A percentile compares a stretch with the other conserved stretches of the same genome.
Conservation (phyloP, 306 rosid species). For the Prunus mongolica region DNA sequence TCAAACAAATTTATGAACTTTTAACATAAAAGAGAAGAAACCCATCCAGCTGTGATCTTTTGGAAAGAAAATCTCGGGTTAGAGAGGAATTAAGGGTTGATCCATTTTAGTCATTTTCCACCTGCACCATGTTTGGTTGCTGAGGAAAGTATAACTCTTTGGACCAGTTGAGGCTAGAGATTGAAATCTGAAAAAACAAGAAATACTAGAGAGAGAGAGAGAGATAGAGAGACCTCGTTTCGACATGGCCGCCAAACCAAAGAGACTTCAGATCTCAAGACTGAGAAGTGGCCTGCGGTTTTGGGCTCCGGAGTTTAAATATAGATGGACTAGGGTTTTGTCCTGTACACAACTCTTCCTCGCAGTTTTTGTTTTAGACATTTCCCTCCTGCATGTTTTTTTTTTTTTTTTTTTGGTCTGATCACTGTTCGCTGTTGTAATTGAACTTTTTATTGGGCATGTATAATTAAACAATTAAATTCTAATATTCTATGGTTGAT, state of each 20-base stretch:
- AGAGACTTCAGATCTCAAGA: background rate
- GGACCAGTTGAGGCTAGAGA: too few species aligned
- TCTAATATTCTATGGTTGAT: too few species aligned
- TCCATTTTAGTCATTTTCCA: too few species aligned
- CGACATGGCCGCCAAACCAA: background rate
- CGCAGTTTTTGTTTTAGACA: too few species aligned
- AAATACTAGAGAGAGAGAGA: background rate
- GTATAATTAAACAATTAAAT: too few species aligned
- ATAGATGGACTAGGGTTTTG: background rate
- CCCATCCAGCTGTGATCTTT: background rate
- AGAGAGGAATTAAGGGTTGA: background rate
- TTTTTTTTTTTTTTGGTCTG: too few species aligned
- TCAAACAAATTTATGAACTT: background rate
- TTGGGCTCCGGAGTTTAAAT: background rate
- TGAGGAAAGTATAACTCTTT: background rate
- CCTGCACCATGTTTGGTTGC: too few species aligned
- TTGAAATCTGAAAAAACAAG: background rate
- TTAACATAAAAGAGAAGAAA: background rate
- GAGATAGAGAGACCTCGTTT: background rate
- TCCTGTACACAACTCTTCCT: background rate
- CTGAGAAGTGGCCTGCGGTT: background rate
- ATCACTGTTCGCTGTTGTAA: too few species aligned
- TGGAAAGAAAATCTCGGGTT: background rate
- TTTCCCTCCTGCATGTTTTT: too few species aligned
- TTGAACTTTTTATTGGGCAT: too few species aligned